A percentile compares a stretch with the other conserved stretches of the same genome.
These are phyloP conservation scores for Rubroshorea leprosula DNA, from an alignment of 345 rosid species.

Conservation along the genomic window DNA sequence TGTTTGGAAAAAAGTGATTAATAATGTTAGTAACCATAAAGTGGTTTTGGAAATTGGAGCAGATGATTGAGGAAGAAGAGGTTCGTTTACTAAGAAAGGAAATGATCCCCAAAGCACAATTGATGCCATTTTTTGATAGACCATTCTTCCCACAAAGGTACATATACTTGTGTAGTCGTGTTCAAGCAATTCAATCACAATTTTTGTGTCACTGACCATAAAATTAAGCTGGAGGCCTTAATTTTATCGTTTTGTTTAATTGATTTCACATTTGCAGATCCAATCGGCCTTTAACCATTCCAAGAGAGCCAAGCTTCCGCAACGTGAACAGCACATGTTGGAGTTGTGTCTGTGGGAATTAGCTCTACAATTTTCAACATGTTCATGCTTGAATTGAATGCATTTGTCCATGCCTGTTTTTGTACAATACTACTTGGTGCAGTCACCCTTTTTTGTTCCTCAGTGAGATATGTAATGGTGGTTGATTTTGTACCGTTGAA, in stretches of 20 bases:
- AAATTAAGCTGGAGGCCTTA: too few relatives aligned
- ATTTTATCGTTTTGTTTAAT: too few relatives aligned
- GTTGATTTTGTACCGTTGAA: too few relatives aligned
- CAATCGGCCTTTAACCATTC: conserved; percentile 59
- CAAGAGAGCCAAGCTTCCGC: conserved; percentile 64
- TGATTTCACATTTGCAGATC: conserved; percentile 46
- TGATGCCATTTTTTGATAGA: conserved; percentile 77
- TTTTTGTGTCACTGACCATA: too few relatives aligned
- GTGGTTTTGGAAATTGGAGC: not conserved
- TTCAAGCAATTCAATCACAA: not conserved
- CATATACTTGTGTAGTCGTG: too few relatives aligned
- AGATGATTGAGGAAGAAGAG: conserved; percentile 83
- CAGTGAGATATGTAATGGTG: too few relatives aligned
- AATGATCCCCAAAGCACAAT: conserved; percentile 81
- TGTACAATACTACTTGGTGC: too few relatives aligned
- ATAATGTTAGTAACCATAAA: too few relatives aligned
- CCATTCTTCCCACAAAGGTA: conserved; percentile 83
- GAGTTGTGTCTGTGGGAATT: conserved; percentile 44
- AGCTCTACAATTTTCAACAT: conserved; percentile 37
- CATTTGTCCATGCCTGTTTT: too few relatives aligned
- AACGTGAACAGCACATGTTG: conserved; percentile 48
- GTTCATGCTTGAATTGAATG: conserved; percentile 40
- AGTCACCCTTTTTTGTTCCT: too few relatives aligned
- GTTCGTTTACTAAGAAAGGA: conserved; percentile 61
- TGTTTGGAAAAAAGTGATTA: too few relatives aligned